Conservation (phyloP, 305 asterid genomes). For the Withania somnifera region DNA sequence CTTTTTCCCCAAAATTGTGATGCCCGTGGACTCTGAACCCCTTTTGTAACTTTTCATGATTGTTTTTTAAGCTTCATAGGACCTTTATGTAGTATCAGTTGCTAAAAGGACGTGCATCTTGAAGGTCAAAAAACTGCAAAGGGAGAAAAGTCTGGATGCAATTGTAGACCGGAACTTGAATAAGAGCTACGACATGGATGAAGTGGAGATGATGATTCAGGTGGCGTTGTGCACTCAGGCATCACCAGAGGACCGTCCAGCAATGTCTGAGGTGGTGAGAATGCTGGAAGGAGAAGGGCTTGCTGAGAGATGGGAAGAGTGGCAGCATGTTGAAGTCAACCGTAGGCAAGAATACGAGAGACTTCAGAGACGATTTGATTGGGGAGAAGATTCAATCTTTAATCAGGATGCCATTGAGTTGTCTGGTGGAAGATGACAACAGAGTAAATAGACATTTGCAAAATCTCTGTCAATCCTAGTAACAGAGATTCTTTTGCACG, state of each 20-base stretch:
- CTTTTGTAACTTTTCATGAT: not conserved
- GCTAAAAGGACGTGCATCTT: not conserved
- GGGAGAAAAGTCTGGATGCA: slow-evolving; percentile 42
- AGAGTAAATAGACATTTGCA: too few species aligned
- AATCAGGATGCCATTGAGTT: slow-evolving; percentile 50
- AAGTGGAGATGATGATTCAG: slow-evolving; percentile 64
- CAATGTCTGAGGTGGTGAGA: slow-evolving; percentile 57
- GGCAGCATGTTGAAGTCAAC: slow-evolving; percentile 51
- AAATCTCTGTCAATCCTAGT: too few species aligned
- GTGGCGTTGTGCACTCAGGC: slow-evolving; percentile 55
- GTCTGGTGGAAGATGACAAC: slow-evolving; percentile 42
- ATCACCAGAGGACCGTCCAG: slow-evolving; percentile 56
- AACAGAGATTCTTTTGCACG: too few species aligned
- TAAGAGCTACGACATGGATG: slow-evolving; percentile 25
- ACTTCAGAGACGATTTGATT: slow-evolving; percentile 46
- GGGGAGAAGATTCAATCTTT: slow-evolving; percentile 50
- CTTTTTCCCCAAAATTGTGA: not conserved
- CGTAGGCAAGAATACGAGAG: slow-evolving; percentile 52
- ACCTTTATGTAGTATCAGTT: not conserved
- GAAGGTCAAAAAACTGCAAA: slow-evolving; percentile 50
- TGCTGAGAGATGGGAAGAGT: slow-evolving; percentile 81
- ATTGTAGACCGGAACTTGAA: slow-evolving; percentile 44
- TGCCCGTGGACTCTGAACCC: not conserved
- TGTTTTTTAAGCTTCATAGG: not conserved
- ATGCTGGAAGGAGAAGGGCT: slow-evolving; percentile 75